Percentiles rank a stretch among this genome's conserved stretches.
These are phyloP conservation scores for Fomitopsis pulvina DNA, from an alignment of 768 basidiomycete genomes.

Conservation along the genomic window DNA sequence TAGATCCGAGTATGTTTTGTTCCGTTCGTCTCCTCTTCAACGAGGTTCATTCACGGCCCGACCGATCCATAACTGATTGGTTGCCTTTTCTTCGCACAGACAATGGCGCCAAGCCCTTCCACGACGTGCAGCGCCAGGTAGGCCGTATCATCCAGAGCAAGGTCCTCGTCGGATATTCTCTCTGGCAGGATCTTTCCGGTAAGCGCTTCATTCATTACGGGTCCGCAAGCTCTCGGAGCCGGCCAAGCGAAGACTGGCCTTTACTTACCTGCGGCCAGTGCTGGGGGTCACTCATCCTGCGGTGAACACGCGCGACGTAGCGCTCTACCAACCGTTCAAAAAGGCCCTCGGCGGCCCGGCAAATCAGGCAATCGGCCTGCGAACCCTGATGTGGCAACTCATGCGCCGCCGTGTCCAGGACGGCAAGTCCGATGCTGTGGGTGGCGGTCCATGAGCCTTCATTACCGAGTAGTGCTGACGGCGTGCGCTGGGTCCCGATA, in stretches of 20 bases:
- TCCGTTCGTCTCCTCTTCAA: neutral
- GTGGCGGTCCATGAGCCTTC: constrained; percentile 22
- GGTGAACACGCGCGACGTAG: constrained; percentile 73
- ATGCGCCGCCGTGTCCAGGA: constrained; percentile 77
- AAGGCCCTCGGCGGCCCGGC: constrained; percentile 54
- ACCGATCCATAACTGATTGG: neutral
- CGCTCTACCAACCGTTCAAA: constrained; percentile 75
- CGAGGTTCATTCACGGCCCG: neutral
- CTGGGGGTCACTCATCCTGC: constrained; percentile 78
- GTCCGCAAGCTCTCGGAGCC: neutral
- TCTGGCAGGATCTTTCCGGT: constrained; percentile 83
- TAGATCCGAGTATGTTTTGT: constrained; percentile 30
- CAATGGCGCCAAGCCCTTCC: constrained; percentile 44
- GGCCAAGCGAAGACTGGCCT: neutral
- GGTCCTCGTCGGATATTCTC: constrained; percentile 66
- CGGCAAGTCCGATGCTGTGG: constrained; percentile 63
- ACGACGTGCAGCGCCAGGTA: constrained; percentile 57
- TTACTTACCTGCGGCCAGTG: constrained; percentile 35
- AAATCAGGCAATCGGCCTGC: constrained; percentile 65
- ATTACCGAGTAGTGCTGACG: neutral
- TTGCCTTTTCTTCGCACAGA: no score
- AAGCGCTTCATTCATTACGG: constrained; percentile 11
- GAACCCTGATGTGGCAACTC: constrained; percentile 76
- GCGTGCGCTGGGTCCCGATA: constrained; percentile 2
- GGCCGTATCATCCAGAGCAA: constrained; percentile 64